These are phyloP conservation scores for Eucalyptus microcorys DNA, from an alignment of 345 rosid species.

Conservation along the genomic window DNA sequence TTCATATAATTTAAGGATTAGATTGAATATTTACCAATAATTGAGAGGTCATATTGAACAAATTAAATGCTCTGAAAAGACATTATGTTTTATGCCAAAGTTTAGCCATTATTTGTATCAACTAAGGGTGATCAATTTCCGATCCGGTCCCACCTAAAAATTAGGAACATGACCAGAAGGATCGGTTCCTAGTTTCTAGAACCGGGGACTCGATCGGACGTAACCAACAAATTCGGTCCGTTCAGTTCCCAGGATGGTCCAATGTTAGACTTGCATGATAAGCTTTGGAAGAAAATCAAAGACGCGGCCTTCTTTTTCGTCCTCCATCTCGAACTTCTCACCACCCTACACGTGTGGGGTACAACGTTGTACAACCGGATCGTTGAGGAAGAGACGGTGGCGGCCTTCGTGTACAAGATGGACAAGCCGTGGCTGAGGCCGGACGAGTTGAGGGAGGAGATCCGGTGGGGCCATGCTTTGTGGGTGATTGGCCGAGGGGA, in stretches of 20 bases:
- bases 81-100: background rate
- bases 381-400: background rate
- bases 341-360: background rate
- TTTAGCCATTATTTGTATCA: background rate
- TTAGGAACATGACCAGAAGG: accelerated
- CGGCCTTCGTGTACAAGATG: background rate
- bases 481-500: background rate
- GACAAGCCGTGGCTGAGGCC: background rate
- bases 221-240: too few species aligned
- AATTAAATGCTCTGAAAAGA: background rate
- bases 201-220: background rate
- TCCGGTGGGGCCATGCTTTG: background rate
- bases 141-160: accelerated
- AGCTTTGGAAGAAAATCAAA: background rate
- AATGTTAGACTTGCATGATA: background rate
- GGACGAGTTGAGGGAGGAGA: background rate
- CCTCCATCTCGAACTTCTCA: background rate
- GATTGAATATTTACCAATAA: background rate
- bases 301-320: background rate
- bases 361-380: background rate
- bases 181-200: background rate
- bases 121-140: too few species aligned
- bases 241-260: background rate
- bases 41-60: accelerated
- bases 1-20: accelerated